Evolutionary conservation across 1,284 basidiomycete genomes (phyloP), one percentile per base, ranked within the genome.

Genomic region (Pulveroboletus sp.): DNA sequence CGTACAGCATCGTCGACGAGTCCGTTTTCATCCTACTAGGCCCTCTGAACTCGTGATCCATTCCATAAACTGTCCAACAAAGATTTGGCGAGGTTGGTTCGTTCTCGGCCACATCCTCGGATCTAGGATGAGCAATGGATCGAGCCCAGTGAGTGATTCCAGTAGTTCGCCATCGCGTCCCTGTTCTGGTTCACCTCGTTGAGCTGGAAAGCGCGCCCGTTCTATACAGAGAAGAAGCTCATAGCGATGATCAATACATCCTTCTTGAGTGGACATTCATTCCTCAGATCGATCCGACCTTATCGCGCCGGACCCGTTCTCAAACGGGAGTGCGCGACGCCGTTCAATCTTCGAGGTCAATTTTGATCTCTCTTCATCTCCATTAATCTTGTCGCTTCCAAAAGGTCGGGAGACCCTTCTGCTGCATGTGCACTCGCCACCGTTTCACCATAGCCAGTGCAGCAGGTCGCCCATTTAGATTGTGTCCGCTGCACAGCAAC

Each of bases 211-310:
- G 20, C 26, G 31, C 63, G 42, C 46, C 42, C 48, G 9, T 47
- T 25, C 52, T 29, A 42, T 35, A 43, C 35, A 31, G 53, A 53
- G 49, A 52, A 38, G 51, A 38, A 6, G 17, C 15, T 20, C 39
- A 17, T 18, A 22, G 38, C 36, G 58, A 66, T 58, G 57, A 66
- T 64, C 60, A 63, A 18, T 38, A 42, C 49, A 40, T 18, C 22
- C 43, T 42, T 43, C 59, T 54, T 11, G 43, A 54, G 24, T 49
- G 61, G 51, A 31, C 38, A 18, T 35, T 20, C 26, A 17, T 25
- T 42, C 29, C 10, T 22, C 31, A 56, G 40, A 63, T 67, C 54
- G 51, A 58, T 70, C 68, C 66, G 65, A 61, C 56, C 5, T 52
- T 49, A 54, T 61, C 65, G 68, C 53, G 43, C 36, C 54, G 52